Conservation (phyloP, 192 early-diverging fungal genomes). For the Umbelopsis ramanniana region DNA sequence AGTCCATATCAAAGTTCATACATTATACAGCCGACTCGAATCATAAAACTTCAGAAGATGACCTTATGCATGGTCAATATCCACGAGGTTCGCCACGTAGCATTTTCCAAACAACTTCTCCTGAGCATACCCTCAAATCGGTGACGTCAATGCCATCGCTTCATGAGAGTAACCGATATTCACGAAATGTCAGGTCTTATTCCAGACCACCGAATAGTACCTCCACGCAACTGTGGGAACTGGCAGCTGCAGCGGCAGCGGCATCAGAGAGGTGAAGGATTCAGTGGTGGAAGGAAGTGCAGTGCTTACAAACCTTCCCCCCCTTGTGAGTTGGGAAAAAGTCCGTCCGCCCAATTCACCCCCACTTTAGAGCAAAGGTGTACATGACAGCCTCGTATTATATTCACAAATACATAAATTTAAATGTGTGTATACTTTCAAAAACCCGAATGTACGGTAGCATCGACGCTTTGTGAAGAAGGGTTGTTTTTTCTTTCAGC, state of each 20-base stretch:
- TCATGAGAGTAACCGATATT: neutral
- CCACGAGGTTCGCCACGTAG: neutral
- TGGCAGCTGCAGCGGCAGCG: neutral
- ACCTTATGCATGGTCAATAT: neutral
- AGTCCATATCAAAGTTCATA: neutral
- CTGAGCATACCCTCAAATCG: neutral
- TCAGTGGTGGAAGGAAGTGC: neutral
- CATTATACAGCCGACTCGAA: constrained; percentile 3
- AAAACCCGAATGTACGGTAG: too few relatives aligned
- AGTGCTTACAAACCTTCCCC: neutral
- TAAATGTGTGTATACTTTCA: too few relatives aligned
- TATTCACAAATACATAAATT: too few relatives aligned
- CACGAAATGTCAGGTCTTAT: neutral
- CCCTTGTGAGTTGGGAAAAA: too few relatives aligned
- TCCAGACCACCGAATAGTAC: neutral
- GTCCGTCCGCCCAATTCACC: too few relatives aligned
- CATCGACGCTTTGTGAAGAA: too few relatives aligned
- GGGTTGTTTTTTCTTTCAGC: too few relatives aligned
- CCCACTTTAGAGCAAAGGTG: too few relatives aligned
- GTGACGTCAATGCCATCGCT: constrained; percentile 16
- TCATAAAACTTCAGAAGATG: too few relatives aligned
- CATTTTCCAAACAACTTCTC: neutral
- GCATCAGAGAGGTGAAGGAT: neutral
- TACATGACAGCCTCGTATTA: too few relatives aligned
- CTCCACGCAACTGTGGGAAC: constrained; percentile 1